These are phyloP conservation scores for Botrytis hyacinthi DNA, from an alignment of 2,329 filamentous ascomycete species.

Conservation along the genomic window DNA sequence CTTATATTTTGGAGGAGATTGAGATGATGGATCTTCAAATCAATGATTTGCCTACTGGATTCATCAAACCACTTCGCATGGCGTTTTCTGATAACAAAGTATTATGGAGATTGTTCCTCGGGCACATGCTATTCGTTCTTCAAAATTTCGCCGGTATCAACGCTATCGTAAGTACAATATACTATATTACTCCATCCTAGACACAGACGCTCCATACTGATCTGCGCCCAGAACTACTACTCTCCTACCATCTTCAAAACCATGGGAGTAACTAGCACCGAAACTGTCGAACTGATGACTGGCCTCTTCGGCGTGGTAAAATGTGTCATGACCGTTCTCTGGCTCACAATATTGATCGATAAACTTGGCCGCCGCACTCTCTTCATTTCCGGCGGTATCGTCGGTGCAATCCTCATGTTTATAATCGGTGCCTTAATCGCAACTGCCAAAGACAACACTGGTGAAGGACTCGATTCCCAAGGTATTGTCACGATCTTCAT, in stretches of 20 bases:
- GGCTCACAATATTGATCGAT: conserved; percentile 58
- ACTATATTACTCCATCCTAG: neutral
- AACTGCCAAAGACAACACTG: neutral
- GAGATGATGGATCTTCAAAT: conserved; percentile 67
- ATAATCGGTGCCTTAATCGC: conserved; percentile 12
- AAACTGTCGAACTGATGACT: conserved; percentile 27
- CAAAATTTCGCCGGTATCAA: conserved; percentile 13
- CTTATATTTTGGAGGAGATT: conserved; percentile 73
- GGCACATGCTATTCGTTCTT: conserved; percentile 5
- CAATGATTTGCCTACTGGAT: conserved; percentile 5
- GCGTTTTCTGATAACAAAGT: conserved; percentile 43
- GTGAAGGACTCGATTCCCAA: neutral
- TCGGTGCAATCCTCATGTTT: conserved; percentile 32
- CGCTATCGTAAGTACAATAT: neutral
- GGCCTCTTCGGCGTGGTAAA: conserved; percentile 29
- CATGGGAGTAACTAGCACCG: conserved; percentile 31
- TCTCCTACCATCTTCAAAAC: conserved; percentile 28
- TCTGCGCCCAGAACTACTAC: conserved; percentile 27
- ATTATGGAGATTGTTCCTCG: conserved; percentile 3
- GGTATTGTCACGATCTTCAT: neutral
- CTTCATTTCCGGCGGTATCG: conserved; percentile 32
- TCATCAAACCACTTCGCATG: conserved; percentile 66
- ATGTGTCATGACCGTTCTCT: conserved; percentile 36
- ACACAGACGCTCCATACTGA: neutral
- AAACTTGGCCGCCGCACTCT: conserved; percentile 55